Percentiles rank a stretch among this genome's conserved stretches.
Conservation (phyloP, 2,329 filamentous ascomycete species). For the Trichoderma harzianum region DNA sequence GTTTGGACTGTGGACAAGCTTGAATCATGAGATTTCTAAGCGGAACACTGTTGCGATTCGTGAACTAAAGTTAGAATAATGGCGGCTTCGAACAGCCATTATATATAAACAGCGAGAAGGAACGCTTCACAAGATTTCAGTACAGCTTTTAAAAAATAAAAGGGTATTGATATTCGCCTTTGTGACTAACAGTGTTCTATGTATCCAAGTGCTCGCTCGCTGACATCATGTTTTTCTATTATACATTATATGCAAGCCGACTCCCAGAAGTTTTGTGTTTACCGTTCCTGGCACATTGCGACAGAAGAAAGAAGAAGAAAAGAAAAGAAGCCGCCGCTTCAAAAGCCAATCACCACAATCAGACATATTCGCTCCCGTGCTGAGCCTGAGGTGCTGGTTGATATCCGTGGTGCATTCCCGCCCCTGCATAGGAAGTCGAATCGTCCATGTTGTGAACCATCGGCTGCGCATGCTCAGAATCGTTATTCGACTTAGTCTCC, state of each 20-base stretch:
- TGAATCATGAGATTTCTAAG: not conserved
- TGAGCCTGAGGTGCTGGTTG: not conserved
- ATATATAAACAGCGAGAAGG: not conserved
- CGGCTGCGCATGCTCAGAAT: conserved; percentile 1
- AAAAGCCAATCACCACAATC: not conserved
- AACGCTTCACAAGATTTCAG: not conserved
- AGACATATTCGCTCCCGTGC: not conserved
- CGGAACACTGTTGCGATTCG: not conserved
- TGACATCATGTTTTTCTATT: not conserved
- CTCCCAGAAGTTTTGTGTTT: not conserved
- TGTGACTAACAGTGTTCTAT: not conserved
- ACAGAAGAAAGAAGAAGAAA: not conserved
- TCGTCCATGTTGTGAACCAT: not conserved
- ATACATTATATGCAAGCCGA: not conserved
- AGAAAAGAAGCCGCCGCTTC: not conserved
- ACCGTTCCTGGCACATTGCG: not conserved
- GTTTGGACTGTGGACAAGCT: not conserved
- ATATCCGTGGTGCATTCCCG: not conserved
- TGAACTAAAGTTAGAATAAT: not conserved
- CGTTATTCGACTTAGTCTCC: not conserved
- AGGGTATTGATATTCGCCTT: not conserved
- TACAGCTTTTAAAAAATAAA: not conserved
- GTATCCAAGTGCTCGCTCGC: not conserved
- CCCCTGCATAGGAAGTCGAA: not conserved
- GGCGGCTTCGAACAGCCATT: not conserved